These are phyloP conservation scores for Cryptococcus sp. DNA, from an alignment of 1,284 basidiomycete species.

Conservation along the genomic window DNA sequence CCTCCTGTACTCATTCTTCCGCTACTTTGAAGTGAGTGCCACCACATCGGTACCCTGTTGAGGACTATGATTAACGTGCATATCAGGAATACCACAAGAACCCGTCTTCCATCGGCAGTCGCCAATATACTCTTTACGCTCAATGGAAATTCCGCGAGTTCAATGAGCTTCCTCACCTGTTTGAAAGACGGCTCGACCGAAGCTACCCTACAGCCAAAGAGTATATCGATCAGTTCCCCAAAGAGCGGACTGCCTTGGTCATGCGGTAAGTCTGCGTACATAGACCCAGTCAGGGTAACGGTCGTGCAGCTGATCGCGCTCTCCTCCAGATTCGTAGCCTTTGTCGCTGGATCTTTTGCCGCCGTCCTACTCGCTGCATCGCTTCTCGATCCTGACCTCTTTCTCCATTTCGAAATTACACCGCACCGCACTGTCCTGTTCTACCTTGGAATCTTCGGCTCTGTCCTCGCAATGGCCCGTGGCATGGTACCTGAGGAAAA, in stretches of 20 bases:
- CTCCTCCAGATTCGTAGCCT: conserved; percentile 77
- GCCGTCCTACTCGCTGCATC: conserved; percentile 90
- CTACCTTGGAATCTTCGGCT: conserved; percentile 85
- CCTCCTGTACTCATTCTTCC: conserved; percentile 97
- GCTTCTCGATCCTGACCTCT: conserved; percentile 85
- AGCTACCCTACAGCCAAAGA: conserved; percentile 87
- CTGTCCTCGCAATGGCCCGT: conserved; percentile 80
- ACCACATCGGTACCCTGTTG: neutral
- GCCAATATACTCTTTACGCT: conserved; percentile 91
- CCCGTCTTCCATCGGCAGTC: conserved; percentile 86
- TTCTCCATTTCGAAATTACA: conserved; percentile 92
- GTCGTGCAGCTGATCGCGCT: too few species aligned
- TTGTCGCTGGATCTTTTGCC: conserved; percentile 93
- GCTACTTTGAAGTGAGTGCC: conserved; percentile 85
- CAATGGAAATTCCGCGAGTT: conserved; percentile 99
- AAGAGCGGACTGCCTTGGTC: conserved; percentile 83
- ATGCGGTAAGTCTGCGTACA: conserved; percentile 65
- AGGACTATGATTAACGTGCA: neutral
- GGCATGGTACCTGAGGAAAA: conserved; percentile 97
- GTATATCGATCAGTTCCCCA: conserved; percentile 97
- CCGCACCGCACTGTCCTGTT: conserved; percentile 89
- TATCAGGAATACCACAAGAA: conserved; percentile 97
- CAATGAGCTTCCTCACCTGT: conserved; percentile 95
- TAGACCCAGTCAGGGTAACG: neutral
- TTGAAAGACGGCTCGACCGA: conserved; percentile 78